Conservation (phyloP, 2,329 filamentous ascomycete genomes). For the Fusarium burgessii region DNA sequence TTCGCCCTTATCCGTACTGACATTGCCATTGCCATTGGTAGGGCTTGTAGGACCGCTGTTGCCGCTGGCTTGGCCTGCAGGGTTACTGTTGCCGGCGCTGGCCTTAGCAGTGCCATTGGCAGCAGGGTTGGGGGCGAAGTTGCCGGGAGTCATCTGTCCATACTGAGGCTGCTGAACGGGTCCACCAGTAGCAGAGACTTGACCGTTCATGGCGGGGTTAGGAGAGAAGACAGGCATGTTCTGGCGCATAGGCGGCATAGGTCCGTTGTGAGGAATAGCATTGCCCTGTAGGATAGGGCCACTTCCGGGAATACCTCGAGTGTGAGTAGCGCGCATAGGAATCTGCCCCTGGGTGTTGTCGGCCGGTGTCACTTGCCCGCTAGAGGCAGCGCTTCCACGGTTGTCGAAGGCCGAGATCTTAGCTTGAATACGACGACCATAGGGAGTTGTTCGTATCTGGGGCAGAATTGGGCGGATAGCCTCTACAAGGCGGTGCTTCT, state of each 20-base stretch:
- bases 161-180: conserved; percentile 49
- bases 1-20: conserved; percentile 45
- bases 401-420: conserved; percentile 79
- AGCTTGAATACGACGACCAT: conserved; percentile 91
- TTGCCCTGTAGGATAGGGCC: conserved; percentile 52
- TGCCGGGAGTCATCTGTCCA: conserved; percentile 45
- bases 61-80: conserved; percentile 32
- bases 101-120: conserved; percentile 8
- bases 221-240: conserved; percentile 52
- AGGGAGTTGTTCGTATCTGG: conserved; percentile 88
- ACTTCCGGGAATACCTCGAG: conserved; percentile 58
- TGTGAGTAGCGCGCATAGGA: conserved; percentile 58
- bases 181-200: conserved; percentile 45
- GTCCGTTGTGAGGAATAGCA: conserved; percentile 42
- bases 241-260: conserved; percentile 47
- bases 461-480: conserved; percentile 87
- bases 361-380: conserved; percentile 64
- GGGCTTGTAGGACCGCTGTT: conserved; percentile 15
- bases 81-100: conserved; percentile 15
- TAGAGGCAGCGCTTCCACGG: conserved; percentile 57
- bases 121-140: conserved; percentile 31
- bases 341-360: conserved; percentile 68
- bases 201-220: conserved; percentile 49
- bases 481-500: conserved; percentile 82
- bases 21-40: conserved; percentile 28